Percentiles rank a stretch among this genome's conserved stretches.
Conservation (phyloP, 352 stramenopile species). For the Globisporangium iwayamae region DNA sequence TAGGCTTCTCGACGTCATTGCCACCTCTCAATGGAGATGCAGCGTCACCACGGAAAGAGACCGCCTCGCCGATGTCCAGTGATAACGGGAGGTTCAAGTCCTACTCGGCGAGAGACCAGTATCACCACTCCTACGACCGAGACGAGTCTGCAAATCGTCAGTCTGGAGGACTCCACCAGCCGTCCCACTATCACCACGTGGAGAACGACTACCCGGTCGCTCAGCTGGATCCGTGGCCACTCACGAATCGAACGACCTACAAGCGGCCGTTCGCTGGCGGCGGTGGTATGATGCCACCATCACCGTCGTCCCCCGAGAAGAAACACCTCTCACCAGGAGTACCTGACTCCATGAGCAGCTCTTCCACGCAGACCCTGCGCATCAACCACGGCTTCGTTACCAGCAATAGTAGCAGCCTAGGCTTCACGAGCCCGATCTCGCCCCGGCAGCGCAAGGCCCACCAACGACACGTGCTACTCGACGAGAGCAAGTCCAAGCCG, state of each 20-base stretch:
- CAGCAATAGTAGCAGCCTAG: not conserved
- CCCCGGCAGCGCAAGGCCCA: constrained; percentile 21
- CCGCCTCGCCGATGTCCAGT: not conserved
- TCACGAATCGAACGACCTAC: constrained; percentile 18
- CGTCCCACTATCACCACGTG: not conserved
- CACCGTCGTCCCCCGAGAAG: not conserved
- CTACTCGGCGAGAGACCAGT: not conserved
- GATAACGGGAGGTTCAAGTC: not conserved
- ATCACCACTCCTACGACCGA: not conserved
- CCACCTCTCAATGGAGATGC: constrained; percentile 1
- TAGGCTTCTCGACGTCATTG: not conserved
- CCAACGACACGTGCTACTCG: constrained; percentile 22
- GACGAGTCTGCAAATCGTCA: not conserved
- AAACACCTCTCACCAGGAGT: not conserved
- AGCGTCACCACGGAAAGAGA: constrained; percentile 7
- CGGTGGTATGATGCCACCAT: not conserved
- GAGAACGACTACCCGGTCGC: constrained; percentile 23
- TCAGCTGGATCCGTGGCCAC: constrained; percentile 39
- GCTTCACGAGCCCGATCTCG: constrained; percentile 8
- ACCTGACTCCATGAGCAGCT: not conserved
- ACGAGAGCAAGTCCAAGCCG: constrained; percentile 34
- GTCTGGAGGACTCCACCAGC: not conserved
- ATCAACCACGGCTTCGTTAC: not conserved
- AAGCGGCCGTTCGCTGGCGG: constrained; percentile 8
- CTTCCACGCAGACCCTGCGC: constrained; percentile 3